Evolutionary conservation across 1,284 basidiomycete species (phyloP), one percentile per base, ranked within the genome.

Genomic region (Stygiomarasmius scandens): DNA sequence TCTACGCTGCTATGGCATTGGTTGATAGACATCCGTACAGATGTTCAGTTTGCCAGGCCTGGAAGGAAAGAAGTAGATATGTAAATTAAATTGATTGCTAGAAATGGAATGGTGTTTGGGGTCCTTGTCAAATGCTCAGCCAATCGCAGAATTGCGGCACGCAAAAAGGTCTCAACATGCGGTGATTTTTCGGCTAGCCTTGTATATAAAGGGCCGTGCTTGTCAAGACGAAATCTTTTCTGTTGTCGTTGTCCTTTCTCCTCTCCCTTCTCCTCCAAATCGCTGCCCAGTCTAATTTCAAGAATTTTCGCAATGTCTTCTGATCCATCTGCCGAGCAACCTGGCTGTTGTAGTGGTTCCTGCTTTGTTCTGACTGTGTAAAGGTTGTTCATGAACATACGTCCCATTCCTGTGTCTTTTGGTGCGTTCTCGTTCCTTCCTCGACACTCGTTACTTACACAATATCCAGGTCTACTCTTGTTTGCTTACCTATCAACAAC

Each of bases 31-130:
- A n/a, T n/a, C n/a, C n/a, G n/a, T n/a, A n/a, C 60, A 83, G 80
- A 83, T 84, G 81, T 84, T 84, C 63, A 75, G 72, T 49, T 65
- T 84, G 34, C 75, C 72, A 24, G 69, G 72, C 24, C 56, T 73
- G 29, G 68, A 71, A 59, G 67, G 67, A 11, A 72, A 70, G 56
- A 66, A 67, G 47, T 71, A 63, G 43, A 5, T 32, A 32, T n/a
- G n/a, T 16, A 41, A n/a, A 27, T 27, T 32, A 9, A 51, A 11
- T 19, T 20, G 44, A 46, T 46, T 6, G 19, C n/a, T 8, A 6
- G 19, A 20, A 24, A 8, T 20, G 44, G 11, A 46, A 24, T 8
- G 32, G 32, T 34, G 14, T 34, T 14, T 14, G 32, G 32, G 32
- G 32, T 34, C 32, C 32, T 34, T 19, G 16, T 49, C n/a, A 23